Evolutionary conservation across 2,329 filamentous ascomycete genomes (phyloP), one percentile per base, ranked within the genome.

Genomic region (Verticillium dahliae): DNA sequence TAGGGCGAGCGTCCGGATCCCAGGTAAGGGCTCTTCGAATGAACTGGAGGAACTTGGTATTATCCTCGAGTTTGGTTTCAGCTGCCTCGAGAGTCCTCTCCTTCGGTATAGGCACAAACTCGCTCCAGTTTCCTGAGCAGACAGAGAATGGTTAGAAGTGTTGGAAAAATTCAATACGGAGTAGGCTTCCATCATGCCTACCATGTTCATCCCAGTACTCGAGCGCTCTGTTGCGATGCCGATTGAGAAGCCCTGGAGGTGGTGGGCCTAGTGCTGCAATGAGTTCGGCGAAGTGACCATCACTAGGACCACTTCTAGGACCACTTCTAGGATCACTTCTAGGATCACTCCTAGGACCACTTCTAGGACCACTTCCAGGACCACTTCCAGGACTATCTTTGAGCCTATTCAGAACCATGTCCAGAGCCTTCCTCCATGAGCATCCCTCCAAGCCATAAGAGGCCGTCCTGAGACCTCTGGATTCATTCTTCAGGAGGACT

Each of bases 181-280:
- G 57, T 27, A 57, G 2, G n/a, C 4, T 50, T 27, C 41, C 6
- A 9, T 22, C 18, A 22, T 50, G 55, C 65, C 7, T 64, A 69
- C 68, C 68, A 11, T 65, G 33, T 13, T 69, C 63, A 54, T 71
- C 63, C 67, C 68, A 69, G 35, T 66, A 70, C 31, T 67, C 62
- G 14, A 63, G 55, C 0, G 66, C 59, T 56, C 65, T 63, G 13
- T 64, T 27, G 1, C 11, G 1, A 50, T 50, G 61, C 0, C 65
- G 64, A 5, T 60, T 13, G 0, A 70, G 60, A 4, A 70, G 64
- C 31, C 61, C 62, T 31, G 6, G 14, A 3, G 67, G 69, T 0
- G 69, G 67, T 13, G 67, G 66, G 0, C 69, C 67, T 3, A 70
- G 58, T 0, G 69, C 59, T n/a, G 66, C 67, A 58, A 70, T 69